A percentile compares a stretch with the other conserved stretches of the same genome.
Evolutionary conservation across 305 asterid genomes (phyloP).

Genomic region (Plantago rigida): DNA sequence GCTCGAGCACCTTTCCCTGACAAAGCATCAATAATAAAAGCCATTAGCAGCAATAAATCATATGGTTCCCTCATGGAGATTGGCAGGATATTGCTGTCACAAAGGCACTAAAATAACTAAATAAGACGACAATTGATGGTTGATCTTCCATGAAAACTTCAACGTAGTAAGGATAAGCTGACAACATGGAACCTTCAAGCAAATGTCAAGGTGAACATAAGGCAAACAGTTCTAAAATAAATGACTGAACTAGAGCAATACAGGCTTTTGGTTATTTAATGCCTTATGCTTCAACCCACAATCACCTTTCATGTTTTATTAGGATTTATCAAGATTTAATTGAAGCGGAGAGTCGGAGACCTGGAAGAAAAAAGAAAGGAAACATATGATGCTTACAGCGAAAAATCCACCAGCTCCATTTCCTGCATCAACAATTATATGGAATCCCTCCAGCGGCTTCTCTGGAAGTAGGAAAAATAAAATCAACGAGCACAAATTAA

Average conservation of each 20-base stretch:
- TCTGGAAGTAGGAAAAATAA: conserved; percentile 43
- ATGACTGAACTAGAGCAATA: conserved; percentile 8
- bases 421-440: conserved; percentile 96
- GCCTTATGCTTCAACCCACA: conserved; percentile 4
- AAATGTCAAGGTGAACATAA: conserved; percentile 19
- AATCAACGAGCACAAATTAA: conserved; percentile 26
- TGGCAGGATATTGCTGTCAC: conserved; percentile 2
- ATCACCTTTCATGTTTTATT: background rate
- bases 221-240: conserved; percentile 6
- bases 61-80: background rate
- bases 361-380: conserved; percentile 14
- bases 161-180: background rate
- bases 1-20: conserved; percentile 95
- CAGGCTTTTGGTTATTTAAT: conserved; percentile 2
- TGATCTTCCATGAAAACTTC: conserved; percentile 9
- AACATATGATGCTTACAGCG: conserved; percentile 51
- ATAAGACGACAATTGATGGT: background rate
- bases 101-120: no score
- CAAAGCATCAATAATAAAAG: conserved; percentile 24
- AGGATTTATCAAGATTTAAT: background rate
- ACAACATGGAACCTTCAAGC: conserved; percentile 11
- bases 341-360: conserved; percentile 1
- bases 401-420: conserved; percentile 99
- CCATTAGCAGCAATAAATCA: conserved; percentile 20
- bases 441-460: conserved; percentile 94